Base-by-base conservation (phyloP, 2,329 filamentous ascomycete genomes). In the Ophiosphaerella herpotricha region DNA sequence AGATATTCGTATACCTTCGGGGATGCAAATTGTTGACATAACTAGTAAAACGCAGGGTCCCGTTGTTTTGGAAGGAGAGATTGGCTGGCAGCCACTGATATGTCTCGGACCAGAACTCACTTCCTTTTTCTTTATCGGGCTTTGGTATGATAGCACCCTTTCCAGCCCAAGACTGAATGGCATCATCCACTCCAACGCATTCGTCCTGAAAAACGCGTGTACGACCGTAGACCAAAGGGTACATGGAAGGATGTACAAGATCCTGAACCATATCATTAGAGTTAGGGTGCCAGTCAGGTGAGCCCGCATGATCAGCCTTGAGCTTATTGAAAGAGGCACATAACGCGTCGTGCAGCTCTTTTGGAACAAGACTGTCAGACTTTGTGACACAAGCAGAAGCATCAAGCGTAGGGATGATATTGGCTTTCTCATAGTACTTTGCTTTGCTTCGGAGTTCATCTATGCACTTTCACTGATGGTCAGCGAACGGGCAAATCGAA, bases 201-300 rank as follows among this genome's bases (percentile, higher is more conserved):
- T 60, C 63, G 5, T 70, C 58, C 31, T 46, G 26, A 18, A 84
- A 57, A 3, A 76, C 73, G 3, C 74, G 73, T 2, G 77, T 78
- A 12, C 69, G 67, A 0, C 81, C 82, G 56, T 83, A 85, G 1
- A 83, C 64, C 0, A 88, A 67, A 0, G 85, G 84, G 55, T 79
- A 88, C 6, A 88, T 73, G 0, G 84, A 88, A 1, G 85, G 85
- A 55, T 88, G 80, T 5, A 88, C 78, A 1, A 88, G 71, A 61
- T 89, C 81, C 0, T 85, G 77, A 1, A 89, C 84, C 51, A 78
- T 79, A 0, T 74, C 67, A 29, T 83, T 73, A 0, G 81, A 84
- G 2, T 78, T 74, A 0, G 85, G 85, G 66, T 88, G 83, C 78
- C 81, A 89, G 6, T 81, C 78, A 0, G 80, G 78, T 12, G 43